phyloP scores from a whole-genome alignment of 345 rosid genomes.

The Salix purpurea region DNA sequence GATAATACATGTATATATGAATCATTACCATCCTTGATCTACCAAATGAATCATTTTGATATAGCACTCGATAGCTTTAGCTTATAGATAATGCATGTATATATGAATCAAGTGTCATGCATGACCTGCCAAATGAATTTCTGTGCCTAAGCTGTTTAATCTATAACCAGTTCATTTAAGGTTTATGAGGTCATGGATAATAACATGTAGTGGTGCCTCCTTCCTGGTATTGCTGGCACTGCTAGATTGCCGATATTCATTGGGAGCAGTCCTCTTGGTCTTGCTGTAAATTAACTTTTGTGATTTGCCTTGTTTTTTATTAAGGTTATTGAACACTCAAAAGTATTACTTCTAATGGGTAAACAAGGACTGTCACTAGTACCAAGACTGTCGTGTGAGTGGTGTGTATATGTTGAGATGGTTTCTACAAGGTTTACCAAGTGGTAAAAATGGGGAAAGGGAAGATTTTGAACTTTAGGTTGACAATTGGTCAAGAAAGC shows the following conservation, averaged over 20 bases:
- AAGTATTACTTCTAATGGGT: too few species aligned
- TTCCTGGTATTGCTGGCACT: background rate
- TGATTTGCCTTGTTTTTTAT: background rate
- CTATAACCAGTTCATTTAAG: background rate
- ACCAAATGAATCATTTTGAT: background rate
- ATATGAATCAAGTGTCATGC: too few species aligned
- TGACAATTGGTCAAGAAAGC: too few species aligned
- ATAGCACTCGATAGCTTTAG: too few species aligned
- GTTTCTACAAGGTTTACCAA: background rate
- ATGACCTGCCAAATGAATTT: too few species aligned
- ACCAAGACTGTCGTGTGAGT: background rate
- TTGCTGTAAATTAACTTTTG: background rate
- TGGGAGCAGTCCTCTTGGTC: background rate
- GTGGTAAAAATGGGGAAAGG: background rate
- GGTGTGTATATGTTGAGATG: background rate
- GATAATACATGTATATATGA: background rate
- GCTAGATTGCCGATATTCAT: background rate
- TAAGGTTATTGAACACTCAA: background rate
- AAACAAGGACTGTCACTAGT: background rate
- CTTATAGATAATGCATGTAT: too few species aligned
- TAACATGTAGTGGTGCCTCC: background rate
- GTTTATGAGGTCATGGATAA: background rate
- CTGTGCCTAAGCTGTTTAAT: background rate
- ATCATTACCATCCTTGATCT: background rate
- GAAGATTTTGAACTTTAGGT: background rate